These are phyloP conservation scores for Penicillium sp. DNA, from an alignment of 2,329 filamentous ascomycete genomes.

Conservation along the genomic window DNA sequence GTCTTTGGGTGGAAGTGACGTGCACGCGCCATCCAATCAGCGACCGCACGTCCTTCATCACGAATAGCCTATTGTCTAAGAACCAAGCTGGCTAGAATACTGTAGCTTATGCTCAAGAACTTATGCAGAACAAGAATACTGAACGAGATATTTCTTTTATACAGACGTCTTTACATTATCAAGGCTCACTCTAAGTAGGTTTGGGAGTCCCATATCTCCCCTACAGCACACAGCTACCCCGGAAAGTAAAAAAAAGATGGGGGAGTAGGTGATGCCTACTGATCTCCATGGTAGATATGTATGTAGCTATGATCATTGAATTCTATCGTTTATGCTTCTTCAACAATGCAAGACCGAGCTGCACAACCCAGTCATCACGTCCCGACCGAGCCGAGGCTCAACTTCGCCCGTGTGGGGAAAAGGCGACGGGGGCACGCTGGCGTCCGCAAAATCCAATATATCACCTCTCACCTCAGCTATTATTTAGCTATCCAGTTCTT, in stretches of 20 bases:
- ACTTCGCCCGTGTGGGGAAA: conserved; percentile 29
- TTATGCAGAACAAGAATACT: no score
- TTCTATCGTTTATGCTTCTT: background rate
- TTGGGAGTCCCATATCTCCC: background rate
- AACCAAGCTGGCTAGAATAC: background rate
- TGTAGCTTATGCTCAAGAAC: background rate
- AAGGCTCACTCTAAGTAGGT: no score
- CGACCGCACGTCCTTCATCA: conserved; percentile 20
- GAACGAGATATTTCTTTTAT: background rate
- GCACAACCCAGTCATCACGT: background rate
- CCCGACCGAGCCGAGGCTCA: conserved; percentile 28
- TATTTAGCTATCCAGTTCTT: background rate
- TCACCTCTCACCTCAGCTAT: background rate
- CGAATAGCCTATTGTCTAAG: background rate
- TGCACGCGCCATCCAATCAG: conserved; percentile 26
- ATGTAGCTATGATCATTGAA: no score
- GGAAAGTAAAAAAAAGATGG: background rate
- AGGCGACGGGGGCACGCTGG: conserved; percentile 17
- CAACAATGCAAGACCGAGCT: background rate
- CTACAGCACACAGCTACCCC: background rate
- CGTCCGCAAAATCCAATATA: conserved; percentile 9
- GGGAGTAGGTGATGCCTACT: background rate
- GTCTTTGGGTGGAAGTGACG: conserved; percentile 19
- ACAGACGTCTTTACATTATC: background rate
- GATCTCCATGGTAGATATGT: background rate